Evolutionary conservation across 2,329 filamentous ascomycete species (phyloP).

Genomic region (Aspergillus transmontanensis): DNA sequence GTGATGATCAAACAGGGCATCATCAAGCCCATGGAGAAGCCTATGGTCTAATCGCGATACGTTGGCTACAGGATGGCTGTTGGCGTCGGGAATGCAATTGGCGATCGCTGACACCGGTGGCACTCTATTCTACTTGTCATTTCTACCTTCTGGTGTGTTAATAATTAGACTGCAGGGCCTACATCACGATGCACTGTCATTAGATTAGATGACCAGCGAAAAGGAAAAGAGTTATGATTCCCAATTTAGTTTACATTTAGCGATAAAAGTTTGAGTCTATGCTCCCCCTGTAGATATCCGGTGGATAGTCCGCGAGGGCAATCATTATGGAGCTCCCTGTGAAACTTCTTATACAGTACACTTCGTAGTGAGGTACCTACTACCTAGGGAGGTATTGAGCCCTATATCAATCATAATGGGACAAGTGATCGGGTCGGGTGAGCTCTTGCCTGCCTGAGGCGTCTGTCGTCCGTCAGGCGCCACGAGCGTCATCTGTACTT

Average conservation of each 20-base stretch:
- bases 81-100: conserved; percentile 5
- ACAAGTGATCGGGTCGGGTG: conserved; percentile 23
- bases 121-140: neutral
- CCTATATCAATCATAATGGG: neutral
- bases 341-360: neutral
- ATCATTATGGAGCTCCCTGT: neutral
- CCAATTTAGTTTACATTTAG: neutral
- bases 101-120: neutral
- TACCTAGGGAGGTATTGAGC: neutral
- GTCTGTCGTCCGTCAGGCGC: conserved; percentile 1
- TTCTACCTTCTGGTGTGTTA: neutral
- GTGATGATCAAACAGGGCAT: conserved; percentile 89
- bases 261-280: neutral
- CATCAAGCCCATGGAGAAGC: conserved; percentile 84
- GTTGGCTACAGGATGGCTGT: conserved; percentile 11
- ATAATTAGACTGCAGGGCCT: neutral
- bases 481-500: neutral
- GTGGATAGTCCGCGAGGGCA: neutral
- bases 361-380: neutral
- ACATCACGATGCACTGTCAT: conserved; percentile 1
- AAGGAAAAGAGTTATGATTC: neutral
- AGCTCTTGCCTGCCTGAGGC: conserved; percentile 7
- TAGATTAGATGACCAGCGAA: neutral
- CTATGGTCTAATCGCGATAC: conserved; percentile 51
- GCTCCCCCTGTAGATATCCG: neutral